These are phyloP conservation scores for slime mould (Dictyostelium discoideum) DNA, from an alignment of 78 protist species.

Conservation along the genomic window dicty_2.7 NC_007088.5:4296001-4296500, in stretches of 20 bases:
- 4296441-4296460: no score
- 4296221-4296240: conserved; percentile 54
- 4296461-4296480: no score
- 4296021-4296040: conserved; percentile 38
- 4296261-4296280: neutral
- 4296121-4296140: conserved; percentile 60
- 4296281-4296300: neutral
- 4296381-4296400: neutral
- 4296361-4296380: neutral
- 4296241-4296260: conserved; percentile 6
- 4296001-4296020: conserved; percentile 64
- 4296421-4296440: no score
- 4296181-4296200: conserved; percentile 39
- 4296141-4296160: conserved; percentile 78
- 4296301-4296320: neutral
- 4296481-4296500: no score
- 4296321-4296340: neutral
- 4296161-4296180: conserved; percentile 77
- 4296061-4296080: conserved; percentile 57
- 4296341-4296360: neutral
- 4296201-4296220: conserved; percentile 17
- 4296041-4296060: neutral
- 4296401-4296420: no score
- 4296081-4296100: conserved; percentile 63
- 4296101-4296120: conserved; percentile 80